Evolutionary conservation across 2,329 filamentous ascomycete species (phyloP).

Genomic region (Claviceps sp.): DNA sequence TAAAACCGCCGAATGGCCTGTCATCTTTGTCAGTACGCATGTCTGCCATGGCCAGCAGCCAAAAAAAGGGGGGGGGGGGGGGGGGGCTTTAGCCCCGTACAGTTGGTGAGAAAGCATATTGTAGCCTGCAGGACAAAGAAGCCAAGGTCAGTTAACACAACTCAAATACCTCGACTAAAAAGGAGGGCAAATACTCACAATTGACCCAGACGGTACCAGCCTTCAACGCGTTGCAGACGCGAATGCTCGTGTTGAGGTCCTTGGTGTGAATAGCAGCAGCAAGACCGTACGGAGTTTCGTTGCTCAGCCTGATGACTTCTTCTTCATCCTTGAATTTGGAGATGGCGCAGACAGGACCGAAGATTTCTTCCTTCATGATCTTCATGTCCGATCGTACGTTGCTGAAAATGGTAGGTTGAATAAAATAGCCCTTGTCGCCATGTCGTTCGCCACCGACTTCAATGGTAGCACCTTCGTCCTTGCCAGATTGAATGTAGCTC

Average conservation of each 20-base stretch:
- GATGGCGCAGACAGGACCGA: constrained; percentile 74
- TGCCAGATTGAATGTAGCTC: constrained; percentile 59
- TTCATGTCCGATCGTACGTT: constrained; percentile 73
- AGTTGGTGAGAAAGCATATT: constrained; percentile 34
- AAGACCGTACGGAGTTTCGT: constrained; percentile 68
- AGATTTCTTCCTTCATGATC: constrained; percentile 87
- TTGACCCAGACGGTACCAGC: constrained; percentile 54
- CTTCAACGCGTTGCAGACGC: constrained; percentile 60
- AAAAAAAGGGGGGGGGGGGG: too few relatives aligned
- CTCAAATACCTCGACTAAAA: not conserved
- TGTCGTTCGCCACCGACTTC: constrained; percentile 41
- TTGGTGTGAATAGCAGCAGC: constrained; percentile 73
- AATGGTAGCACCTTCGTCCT: constrained; percentile 45
- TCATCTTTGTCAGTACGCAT: not conserved
- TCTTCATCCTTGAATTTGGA: constrained; percentile 76
- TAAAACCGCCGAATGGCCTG: constrained; percentile 60
- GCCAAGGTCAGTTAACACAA: not conserved
- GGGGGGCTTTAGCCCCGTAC: not conserved
- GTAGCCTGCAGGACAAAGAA: constrained; percentile 25
- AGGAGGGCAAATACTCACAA: constrained; percentile 14
- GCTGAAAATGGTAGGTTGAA: constrained; percentile 82
- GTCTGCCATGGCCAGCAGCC: not conserved
- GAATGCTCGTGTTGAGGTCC: constrained; percentile 69
- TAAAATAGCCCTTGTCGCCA: constrained; percentile 75
- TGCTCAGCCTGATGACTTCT: constrained; percentile 62